Evolutionary conservation across 164 flowering plant genomes (phyloP), one percentile per base, ranked within the genome.

Genomic region (Nymphaea colorata): DNA sequence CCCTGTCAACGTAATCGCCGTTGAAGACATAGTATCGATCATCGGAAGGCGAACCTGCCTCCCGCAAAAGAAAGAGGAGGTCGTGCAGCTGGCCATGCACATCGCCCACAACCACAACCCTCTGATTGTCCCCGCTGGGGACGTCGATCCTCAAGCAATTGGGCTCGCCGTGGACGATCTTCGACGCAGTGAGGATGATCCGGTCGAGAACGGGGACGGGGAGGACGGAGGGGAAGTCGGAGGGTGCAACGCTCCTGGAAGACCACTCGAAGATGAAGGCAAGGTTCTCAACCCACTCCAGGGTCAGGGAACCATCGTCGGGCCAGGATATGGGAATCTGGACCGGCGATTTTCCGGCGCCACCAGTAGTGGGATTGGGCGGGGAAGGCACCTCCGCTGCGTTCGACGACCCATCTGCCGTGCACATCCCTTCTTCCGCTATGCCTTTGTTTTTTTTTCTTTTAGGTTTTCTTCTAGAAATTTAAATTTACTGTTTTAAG

Each of bases 1-100:
- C 99, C 59, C 99, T 72, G 68, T 94, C 99, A 0, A 94, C 99
- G 69, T 94, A 94, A 82, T 94, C 97, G 1, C 99, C 99, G 73
- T 94, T 94, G 74, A 94, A 94, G 51, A 94, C 96, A 62, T 77
- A 94, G 62, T 87, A 70, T 6, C 90, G 81, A 64, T 83, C 75
- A 2, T 88, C 79, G 0, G 82, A 76, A 3, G 96, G 96, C 55
- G 80, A 84, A 2, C 98, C 98, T 6, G 96, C 96, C 64, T 83
- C 82, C 4, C 44, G 62, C 45, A 94, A 61, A 5, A 94, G 78
- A 64, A 76, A 85, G 45, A 90, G 62, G 11, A 88, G 78, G 74
- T 94, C 99, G 65, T 91, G 99, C 59, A 87, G 66, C 70, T 94
- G 99, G 2, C 99, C 99, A 62, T 94, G 98, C 55, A 94, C 76